Percentiles rank a stretch among this genome's conserved stretches.
These are phyloP conservation scores for Pseudoperonospora humuli DNA, from an alignment of 352 stramenopile genomes.

Conservation along the genomic window DNA sequence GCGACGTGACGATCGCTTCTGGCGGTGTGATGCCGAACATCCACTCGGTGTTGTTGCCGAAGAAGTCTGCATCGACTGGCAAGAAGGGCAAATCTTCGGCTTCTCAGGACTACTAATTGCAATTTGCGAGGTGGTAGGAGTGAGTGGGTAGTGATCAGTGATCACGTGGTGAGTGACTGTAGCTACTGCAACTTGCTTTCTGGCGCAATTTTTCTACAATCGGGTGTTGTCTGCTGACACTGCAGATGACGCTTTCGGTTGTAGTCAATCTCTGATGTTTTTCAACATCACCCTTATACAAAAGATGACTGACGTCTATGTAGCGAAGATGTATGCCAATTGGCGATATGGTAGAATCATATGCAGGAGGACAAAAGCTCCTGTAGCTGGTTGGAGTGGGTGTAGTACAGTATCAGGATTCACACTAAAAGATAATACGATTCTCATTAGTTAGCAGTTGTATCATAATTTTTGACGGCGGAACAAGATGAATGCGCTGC, in stretches of 20 bases:
- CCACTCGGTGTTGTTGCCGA: conserved; percentile 87
- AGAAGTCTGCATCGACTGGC: conserved; percentile 58
- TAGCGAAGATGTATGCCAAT: background rate
- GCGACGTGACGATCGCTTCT: conserved; percentile 91
- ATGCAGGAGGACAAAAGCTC: background rate
- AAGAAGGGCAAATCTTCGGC: conserved; percentile 49
- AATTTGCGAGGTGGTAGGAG: too few species aligned
- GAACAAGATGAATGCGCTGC: background rate
- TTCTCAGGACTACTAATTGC: conserved; percentile 52
- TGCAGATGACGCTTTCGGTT: background rate
- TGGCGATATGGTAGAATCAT: background rate
- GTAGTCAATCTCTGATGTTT: conserved; percentile 32
- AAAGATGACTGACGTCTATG: conserved; percentile 13
- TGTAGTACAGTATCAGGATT: too few species aligned
- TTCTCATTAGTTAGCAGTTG: too few species aligned
- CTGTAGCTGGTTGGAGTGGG: background rate
- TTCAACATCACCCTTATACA: conserved; percentile 34
- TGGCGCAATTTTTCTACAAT: conserved; percentile 15
- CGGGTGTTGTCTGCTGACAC: background rate
- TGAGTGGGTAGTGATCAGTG: background rate
- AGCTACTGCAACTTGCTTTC: too few species aligned
- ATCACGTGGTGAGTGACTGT: conserved; percentile 3
- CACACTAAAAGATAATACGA: too few species aligned
- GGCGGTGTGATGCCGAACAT: conserved; percentile 96
- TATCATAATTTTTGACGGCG: background rate